Percentiles rank a stretch among this genome's conserved stretches.
These are phyloP conservation scores for Leccinum longicurvipes DNA, from an alignment of 768 basidiomycete genomes.

Conservation along the genomic window DNA sequence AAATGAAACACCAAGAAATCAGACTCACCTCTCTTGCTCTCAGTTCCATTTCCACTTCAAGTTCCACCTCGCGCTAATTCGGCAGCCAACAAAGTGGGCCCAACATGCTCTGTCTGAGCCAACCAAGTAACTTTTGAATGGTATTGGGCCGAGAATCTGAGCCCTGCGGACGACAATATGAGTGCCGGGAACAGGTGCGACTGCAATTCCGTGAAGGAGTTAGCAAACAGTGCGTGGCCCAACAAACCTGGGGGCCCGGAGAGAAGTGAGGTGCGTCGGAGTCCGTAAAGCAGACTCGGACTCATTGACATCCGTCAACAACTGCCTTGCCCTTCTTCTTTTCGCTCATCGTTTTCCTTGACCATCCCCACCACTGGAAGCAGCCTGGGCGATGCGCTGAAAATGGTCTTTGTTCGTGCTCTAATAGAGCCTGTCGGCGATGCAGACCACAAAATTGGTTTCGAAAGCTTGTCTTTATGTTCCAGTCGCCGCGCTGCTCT, in stretches of 20 bases:
- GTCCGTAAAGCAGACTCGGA: too few species aligned
- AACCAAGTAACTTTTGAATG: slow-evolving; percentile 90
- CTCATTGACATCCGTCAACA: too few species aligned
- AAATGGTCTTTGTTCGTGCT: slow-evolving; percentile 48
- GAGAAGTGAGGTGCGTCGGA: slow-evolving; percentile 83
- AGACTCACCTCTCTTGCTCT: slow-evolving; percentile 66
- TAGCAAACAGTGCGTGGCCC: slow-evolving; percentile 69
- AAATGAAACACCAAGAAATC: not conserved
- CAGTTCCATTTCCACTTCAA: slow-evolving; percentile 89
- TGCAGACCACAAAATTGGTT: slow-evolving; percentile 27
- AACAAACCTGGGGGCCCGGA: slow-evolving; percentile 80
- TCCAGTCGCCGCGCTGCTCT: slow-evolving; percentile 17
- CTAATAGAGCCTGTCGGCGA: slow-evolving; percentile 42
- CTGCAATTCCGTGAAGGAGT: slow-evolving; percentile 66
- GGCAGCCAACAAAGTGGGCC: slow-evolving; percentile 85
- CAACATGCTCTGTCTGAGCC: slow-evolving; percentile 74
- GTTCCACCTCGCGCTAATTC: slow-evolving; percentile 96
- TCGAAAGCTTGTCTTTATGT: slow-evolving; percentile 21
- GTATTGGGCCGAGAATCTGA: slow-evolving; percentile 91
- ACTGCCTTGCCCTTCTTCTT: slow-evolving; percentile 31
- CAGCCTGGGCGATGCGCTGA: slow-evolving; percentile 55
- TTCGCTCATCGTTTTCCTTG: slow-evolving; percentile 61
- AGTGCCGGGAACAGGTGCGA: slow-evolving; percentile 66
- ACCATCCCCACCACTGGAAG: slow-evolving; percentile 21
- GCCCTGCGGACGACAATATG: slow-evolving; percentile 81